These are phyloP conservation scores for Globisporangium abappressorium DNA, from an alignment of 352 stramenopile species.

Conservation along the genomic window DNA sequence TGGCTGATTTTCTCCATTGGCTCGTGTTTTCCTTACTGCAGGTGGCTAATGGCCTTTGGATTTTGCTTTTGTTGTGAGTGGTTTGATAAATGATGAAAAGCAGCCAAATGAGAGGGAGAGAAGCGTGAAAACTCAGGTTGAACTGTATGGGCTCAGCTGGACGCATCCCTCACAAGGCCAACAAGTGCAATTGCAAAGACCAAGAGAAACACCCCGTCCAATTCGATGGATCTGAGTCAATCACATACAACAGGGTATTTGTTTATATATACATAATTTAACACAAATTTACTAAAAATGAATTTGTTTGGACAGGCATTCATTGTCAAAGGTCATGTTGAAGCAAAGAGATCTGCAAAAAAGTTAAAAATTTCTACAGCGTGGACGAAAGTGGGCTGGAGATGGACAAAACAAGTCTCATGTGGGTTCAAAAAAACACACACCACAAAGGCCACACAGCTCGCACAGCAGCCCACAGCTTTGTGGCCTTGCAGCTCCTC, in stretches of 20 bases:
- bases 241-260: background rate
- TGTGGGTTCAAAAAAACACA: background rate
- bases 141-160: background rate
- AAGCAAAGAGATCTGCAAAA: background rate
- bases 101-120: background rate
- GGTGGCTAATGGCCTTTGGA: too few relatives aligned
- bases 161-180: background rate
- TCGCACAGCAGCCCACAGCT: background rate
- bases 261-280: too few relatives aligned
- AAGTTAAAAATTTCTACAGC: background rate
- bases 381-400: background rate
- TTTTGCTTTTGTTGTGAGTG: too few relatives aligned
- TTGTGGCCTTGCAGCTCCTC: background rate
- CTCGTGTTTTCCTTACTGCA: too few relatives aligned
- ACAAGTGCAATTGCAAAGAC: background rate
- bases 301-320: too few relatives aligned
- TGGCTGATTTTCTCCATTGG: too few relatives aligned
- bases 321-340: background rate
- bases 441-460: background rate
- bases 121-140: background rate
- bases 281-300: too few relatives aligned
- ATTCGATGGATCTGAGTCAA: background rate
- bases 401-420: background rate
- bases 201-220: background rate
- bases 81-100: too few relatives aligned